Percentiles rank a stretch among this genome's conserved stretches.
phyloP scores from a whole-genome alignment of 2,329 filamentous ascomycete species.

The Aspergillus eucalypticola region DNA sequence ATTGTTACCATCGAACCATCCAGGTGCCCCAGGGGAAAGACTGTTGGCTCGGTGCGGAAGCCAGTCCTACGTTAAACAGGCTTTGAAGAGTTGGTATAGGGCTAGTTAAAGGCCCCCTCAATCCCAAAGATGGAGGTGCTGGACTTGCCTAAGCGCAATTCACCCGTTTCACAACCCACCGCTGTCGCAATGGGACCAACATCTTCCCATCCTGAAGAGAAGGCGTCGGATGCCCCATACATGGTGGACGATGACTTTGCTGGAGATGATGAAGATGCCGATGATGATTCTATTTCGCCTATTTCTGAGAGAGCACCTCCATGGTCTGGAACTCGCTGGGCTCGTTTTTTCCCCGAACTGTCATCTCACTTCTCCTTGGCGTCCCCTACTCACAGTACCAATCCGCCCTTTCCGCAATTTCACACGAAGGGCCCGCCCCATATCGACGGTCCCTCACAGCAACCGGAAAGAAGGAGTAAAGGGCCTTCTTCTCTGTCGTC shows the following conservation, averaged over 20 bases:
- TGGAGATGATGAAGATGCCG: constrained; percentile 14
- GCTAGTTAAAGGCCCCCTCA: not conserved
- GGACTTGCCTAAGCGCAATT: not conserved
- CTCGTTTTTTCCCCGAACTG: constrained; percentile 35
- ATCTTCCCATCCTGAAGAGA: not conserved
- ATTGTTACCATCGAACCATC: not conserved
- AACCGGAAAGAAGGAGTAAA: not conserved
- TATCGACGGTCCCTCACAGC: not conserved
- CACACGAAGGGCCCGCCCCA: not conserved
- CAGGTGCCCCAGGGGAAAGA: not conserved
- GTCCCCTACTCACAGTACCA: constrained; percentile 25
- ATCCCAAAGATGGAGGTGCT: not conserved
- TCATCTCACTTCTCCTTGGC: constrained; percentile 28
- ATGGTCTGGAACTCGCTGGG: constrained; percentile 23
- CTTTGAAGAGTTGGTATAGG: not conserved
- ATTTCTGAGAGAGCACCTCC: constrained; percentile 22
- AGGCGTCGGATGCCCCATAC: not conserved
- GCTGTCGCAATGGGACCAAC: not conserved
- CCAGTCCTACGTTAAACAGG: not conserved
- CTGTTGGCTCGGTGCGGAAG: not conserved
- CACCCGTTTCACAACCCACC: not conserved
- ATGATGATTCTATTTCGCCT: constrained; percentile 27
- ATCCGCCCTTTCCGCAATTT: constrained; percentile 6
- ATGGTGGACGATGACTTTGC: not conserved
- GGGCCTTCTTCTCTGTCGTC: constrained; percentile 25